phyloP scores from a whole-genome alignment of 331 rosid species.

The Saraca asoca region DNA sequence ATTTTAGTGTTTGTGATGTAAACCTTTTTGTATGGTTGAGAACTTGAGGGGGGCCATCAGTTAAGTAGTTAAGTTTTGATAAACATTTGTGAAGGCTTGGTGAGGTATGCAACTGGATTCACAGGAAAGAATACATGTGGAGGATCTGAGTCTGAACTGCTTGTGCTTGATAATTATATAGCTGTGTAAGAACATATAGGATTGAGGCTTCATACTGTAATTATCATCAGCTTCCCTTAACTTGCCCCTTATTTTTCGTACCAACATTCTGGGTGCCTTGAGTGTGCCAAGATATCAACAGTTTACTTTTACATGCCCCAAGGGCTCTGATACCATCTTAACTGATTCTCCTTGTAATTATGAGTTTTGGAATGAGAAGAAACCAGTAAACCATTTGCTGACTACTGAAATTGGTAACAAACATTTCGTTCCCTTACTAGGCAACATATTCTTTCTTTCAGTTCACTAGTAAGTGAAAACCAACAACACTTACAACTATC shows the following conservation, averaged over 20 bases:
- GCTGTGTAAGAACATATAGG: neutral
- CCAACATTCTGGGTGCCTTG: slow-evolving; percentile 9
- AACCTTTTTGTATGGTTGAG: slow-evolving; percentile 20
- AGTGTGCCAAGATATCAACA: slow-evolving; percentile 9
- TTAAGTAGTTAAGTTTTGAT: neutral
- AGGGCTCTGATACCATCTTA: neutral
- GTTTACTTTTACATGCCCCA: no score
- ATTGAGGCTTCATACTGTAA: neutral
- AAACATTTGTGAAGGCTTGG: slow-evolving; percentile 15
- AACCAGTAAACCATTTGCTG: no score
- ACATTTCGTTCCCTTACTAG: no score
- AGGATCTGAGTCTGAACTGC: neutral
- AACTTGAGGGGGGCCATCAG: slow-evolving; percentile 9
- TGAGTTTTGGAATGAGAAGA: no score
- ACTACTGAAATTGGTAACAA: no score
- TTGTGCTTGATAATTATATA: slow-evolving; percentile 21
- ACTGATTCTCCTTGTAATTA: slow-evolving; percentile 26
- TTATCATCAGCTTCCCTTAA: neutral
- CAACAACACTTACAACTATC: slow-evolving; percentile 6
- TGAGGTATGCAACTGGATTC: slow-evolving; percentile 9
- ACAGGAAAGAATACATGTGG: slow-evolving; percentile 1
- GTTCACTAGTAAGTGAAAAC: slow-evolving; percentile 11
- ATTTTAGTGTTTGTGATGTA: slow-evolving; percentile 4
- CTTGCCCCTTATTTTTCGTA: slow-evolving; percentile 1
- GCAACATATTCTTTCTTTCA: slow-evolving; percentile 4